phyloP scores from a whole-genome alignment of 495 filamentous ascomycete species.

The Aspergillus bertholletiae region DNA sequence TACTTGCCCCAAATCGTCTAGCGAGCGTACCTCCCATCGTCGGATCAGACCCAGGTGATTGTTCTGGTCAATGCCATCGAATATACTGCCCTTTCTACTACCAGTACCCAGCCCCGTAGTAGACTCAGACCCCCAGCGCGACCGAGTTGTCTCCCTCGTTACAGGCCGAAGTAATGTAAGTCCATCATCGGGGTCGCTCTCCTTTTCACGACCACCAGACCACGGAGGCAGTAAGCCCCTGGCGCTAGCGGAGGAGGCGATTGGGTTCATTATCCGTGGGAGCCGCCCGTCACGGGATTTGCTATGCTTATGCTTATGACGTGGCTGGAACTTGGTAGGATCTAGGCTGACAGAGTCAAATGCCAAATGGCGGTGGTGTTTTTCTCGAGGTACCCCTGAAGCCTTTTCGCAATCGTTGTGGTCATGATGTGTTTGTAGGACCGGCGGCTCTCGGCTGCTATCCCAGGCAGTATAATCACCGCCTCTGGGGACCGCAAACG shows the following conservation, averaged over 20 bases:
- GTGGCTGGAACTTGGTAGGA: slow-evolving; percentile 18
- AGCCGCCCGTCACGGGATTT: slow-evolving; percentile 37
- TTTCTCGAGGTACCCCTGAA: slow-evolving; percentile 1
- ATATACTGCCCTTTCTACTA: slow-evolving; percentile 32
- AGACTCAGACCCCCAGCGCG: slow-evolving; percentile 35
- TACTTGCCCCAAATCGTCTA: slow-evolving; percentile 40
- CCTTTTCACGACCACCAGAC: slow-evolving; percentile 30
- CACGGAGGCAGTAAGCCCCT: slow-evolving; percentile 34
- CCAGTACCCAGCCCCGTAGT: slow-evolving; percentile 19
- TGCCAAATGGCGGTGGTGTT: slow-evolving; percentile 16
- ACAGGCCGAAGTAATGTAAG: slow-evolving; percentile 30
- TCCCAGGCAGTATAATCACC: slow-evolving; percentile 1
- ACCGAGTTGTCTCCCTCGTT: slow-evolving; percentile 30
- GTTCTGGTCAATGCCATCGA: slow-evolving; percentile 27
- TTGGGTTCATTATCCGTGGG: slow-evolving; percentile 35
- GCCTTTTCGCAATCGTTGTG: slow-evolving; percentile 1
- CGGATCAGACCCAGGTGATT: slow-evolving; percentile 29
- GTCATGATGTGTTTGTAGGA: slow-evolving; percentile 1
- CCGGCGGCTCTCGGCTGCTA: background rate
- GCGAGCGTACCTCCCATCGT: slow-evolving; percentile 33
- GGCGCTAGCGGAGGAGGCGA: slow-evolving; percentile 32
- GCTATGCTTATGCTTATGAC: slow-evolving; percentile 29
- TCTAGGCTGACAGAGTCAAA: slow-evolving; percentile 20
- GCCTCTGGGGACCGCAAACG: slow-evolving; percentile 14
- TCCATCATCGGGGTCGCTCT: slow-evolving; percentile 31